A percentile compares a stretch with the other conserved stretches of the same genome.
Conservation (phyloP, 106 monocot genomes). For the Phalaenopsis equestris region DNA sequence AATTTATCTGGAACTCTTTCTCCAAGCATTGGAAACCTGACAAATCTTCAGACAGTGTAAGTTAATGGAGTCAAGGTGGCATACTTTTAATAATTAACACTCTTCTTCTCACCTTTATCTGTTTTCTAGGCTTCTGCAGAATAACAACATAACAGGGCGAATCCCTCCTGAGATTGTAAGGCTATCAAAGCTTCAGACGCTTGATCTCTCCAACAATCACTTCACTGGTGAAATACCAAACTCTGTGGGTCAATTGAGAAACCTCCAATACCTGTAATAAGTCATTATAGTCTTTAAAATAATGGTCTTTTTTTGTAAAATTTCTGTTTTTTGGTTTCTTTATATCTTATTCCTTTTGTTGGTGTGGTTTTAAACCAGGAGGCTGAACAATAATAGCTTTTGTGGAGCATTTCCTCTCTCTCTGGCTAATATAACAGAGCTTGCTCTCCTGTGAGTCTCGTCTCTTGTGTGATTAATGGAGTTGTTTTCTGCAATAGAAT, state of each 20-base stretch:
- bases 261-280: slow-evolving; percentile 62
- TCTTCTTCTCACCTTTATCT: background rate
- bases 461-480: background rate
- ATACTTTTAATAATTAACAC: background rate
- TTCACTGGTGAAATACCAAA: slow-evolving; percentile 57
- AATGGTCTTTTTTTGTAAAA: background rate
- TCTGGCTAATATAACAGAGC: slow-evolving; percentile 27
- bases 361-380: slow-evolving; percentile 20
- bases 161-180: slow-evolving; percentile 37
- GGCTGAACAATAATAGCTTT: slow-evolving; percentile 64
- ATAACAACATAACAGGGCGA: slow-evolving; percentile 43
- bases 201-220: slow-evolving; percentile 52
- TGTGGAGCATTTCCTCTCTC: slow-evolving; percentile 43
- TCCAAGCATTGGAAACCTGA: slow-evolving; percentile 65
- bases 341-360: background rate
- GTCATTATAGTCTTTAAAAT: slow-evolving; percentile 6
- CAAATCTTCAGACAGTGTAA: slow-evolving; percentile 68
- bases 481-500: background rate
- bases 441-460: slow-evolving; percentile 42
- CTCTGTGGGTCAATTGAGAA: slow-evolving; percentile 58
- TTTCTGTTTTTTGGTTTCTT: background rate
- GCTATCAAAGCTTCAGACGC: slow-evolving; percentile 32
- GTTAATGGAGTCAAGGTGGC: slow-evolving; percentile 9
- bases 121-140: slow-evolving; percentile 47
- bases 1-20: slow-evolving; percentile 75